Conservation (phyloP, 176 grass and related monocot genomes). For the Aegilops umbellulata region DNA sequence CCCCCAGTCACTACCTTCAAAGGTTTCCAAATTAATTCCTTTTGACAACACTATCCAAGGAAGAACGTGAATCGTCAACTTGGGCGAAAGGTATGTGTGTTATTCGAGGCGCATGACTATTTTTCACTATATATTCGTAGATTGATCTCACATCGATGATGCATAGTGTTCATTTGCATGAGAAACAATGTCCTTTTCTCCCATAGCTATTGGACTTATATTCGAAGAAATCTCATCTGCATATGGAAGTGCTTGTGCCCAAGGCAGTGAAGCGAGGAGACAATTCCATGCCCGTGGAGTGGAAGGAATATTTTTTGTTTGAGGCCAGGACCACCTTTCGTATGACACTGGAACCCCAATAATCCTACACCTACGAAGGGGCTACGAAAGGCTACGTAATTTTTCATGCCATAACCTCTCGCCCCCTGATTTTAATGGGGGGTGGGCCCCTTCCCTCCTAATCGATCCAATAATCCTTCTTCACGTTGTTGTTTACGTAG, state of each 20-base stretch:
- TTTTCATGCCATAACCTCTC: too few relatives aligned
- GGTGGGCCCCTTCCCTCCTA: too few relatives aligned
- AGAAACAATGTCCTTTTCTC: background rate
- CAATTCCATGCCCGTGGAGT: background rate
- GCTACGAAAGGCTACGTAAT: too few relatives aligned
- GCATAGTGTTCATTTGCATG: background rate
- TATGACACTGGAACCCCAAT: background rate
- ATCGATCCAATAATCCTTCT: too few relatives aligned
- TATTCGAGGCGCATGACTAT: background rate
- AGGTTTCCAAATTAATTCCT: background rate
- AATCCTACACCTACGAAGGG: too few relatives aligned
- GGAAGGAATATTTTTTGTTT: background rate
- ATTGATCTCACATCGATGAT: background rate
- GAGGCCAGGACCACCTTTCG: slow-evolving; percentile 15
- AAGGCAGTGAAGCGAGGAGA: slow-evolving; percentile 6
- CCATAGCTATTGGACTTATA: slow-evolving; percentile 10
- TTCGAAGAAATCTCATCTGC: slow-evolving; percentile 41
- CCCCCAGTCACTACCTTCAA: background rate
- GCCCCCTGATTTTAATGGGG: too few relatives aligned
- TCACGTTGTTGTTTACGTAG: too few relatives aligned
- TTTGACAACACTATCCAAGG: background rate
- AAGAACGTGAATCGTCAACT: background rate
- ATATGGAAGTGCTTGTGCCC: background rate
- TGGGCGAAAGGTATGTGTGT: background rate
- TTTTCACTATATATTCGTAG: slow-evolving; percentile 11